Percentiles rank a stretch among this genome's conserved stretches.
Evolutionary conservation across 495 filamentous ascomycete genomes (phyloP).

Genomic region (Lepidopterella palustris): DNA sequence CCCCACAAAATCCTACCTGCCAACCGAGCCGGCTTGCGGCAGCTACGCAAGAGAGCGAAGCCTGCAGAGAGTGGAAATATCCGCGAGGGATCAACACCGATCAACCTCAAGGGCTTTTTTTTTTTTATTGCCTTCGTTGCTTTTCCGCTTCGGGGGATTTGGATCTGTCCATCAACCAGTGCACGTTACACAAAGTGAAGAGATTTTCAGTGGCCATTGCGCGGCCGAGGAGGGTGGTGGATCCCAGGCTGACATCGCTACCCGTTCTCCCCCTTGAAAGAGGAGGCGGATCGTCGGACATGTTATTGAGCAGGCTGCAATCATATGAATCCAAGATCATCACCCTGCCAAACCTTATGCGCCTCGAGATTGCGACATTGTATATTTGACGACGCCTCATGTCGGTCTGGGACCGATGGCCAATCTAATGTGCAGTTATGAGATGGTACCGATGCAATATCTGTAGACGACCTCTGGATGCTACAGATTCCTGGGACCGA

Average conservation of each 20-base stretch:
- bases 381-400: background rate
- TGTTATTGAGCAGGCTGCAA: background rate
- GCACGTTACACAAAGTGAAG: background rate
- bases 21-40: constrained; percentile 1
- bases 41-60: background rate
- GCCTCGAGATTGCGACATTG: background rate
- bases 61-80: background rate
- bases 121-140: background rate
- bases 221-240: background rate
- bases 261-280: no score
- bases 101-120: background rate
- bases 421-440: background rate
- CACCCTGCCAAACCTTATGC: background rate
- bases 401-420: background rate
- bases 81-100: background rate
- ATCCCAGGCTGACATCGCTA: constrained; percentile 2
- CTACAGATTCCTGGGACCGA: background rate
- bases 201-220: background rate
- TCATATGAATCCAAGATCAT: background rate
- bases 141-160: background rate
- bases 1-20: background rate
- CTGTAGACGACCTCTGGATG: background rate
- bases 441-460: constrained; percentile 1
- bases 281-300: background rate
- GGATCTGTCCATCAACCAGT: background rate